These are phyloP conservation scores for Malus hybrid DNA, from an alignment of 331 rosid species.

Conservation along the genomic window DNA sequence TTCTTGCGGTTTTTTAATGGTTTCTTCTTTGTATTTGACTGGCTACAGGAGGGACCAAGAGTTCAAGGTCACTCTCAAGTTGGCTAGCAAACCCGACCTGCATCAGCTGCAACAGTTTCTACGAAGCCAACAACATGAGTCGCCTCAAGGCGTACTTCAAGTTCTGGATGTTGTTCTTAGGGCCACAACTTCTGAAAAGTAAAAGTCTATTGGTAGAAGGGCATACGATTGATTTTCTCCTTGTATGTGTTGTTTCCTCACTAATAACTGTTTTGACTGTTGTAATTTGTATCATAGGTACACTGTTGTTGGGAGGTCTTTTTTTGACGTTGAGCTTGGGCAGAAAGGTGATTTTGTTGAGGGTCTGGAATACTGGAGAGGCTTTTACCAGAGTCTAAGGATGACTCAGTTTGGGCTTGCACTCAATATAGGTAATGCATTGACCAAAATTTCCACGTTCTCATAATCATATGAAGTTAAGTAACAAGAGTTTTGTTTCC, in stretches of 20 bases:
- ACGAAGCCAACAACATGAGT: constrained; percentile 27
- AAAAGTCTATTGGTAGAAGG: not conserved
- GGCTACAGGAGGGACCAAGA: constrained; percentile 31
- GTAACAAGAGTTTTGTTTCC: too few relatives aligned
- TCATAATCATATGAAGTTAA: not conserved
- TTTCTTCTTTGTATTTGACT: not conserved
- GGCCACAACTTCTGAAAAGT: constrained; percentile 41
- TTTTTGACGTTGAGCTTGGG: not conserved
- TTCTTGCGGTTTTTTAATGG: not conserved
- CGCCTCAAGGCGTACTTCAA: constrained; percentile 60
- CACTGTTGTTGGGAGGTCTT: constrained; percentile 3
- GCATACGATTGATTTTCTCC: not conserved
- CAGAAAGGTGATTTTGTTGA: not conserved
- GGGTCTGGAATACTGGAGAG: constrained; percentile 1
- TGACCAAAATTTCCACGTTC: not conserved
- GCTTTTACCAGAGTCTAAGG: constrained; percentile 27
- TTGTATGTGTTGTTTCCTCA: constrained; percentile 9
- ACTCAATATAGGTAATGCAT: constrained; percentile 39
- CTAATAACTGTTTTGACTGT: constrained; percentile 38
- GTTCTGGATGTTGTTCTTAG: constrained; percentile 61
- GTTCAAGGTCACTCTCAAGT: constrained; percentile 43
- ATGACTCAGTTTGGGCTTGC: constrained; percentile 79
- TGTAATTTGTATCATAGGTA: constrained; percentile 8
- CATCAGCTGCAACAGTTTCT: constrained; percentile 43
- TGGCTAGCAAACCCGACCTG: constrained; percentile 44